Base-by-base conservation (phyloP, 2,329 filamentous ascomycete genomes). In the Zalaria obscura region DNA sequence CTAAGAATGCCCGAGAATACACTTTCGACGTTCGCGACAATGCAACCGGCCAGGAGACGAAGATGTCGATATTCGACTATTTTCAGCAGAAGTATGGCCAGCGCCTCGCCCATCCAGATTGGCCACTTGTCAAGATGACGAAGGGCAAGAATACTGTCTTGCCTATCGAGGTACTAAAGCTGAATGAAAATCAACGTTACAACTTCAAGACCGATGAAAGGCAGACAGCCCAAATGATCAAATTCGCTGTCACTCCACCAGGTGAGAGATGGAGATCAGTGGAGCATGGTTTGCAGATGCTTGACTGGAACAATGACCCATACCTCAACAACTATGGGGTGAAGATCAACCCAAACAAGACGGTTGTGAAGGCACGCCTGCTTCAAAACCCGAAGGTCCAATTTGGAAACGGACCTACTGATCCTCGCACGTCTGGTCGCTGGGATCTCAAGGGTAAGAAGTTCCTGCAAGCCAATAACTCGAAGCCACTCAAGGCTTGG, bases 401-500 rank as follows among this genome's bases (percentile, higher is more conserved):
- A 35, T 95, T 86, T 53, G 75, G 65, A 1, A 40, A 39, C 4
- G 70, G 64, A 54, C 40, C 54, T 5, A 58, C 68, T 4, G 76
- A 79, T 42, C 83, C 85, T 2, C 71, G 75, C 18, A 73, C 71
- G 11, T 60, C 63, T 27, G 91, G 89, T 29, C 80, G 86, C 25
- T 98, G 91, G 91, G 84, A 93, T 57, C 68, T 96, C 7, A 78
- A 85, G 34, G 78, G 78, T 27, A 86, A 85, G 61, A 80, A 81
- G 58, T 95, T 95, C 57, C 68, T 79, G 8, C 63, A 67, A 40
- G 61, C 73, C 3, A 91, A 93, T 55, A 50, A 62, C 0, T 4
- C 32, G 9, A 59, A 65, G 1, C 70, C 75, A 0, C 68, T 96
- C 5, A 68, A 67, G 39, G 73, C 71, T 25, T 98, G 89, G 88